Base-by-base conservation (phyloP, 306 rosid species). In the Vigna nakashimae region DNA sequence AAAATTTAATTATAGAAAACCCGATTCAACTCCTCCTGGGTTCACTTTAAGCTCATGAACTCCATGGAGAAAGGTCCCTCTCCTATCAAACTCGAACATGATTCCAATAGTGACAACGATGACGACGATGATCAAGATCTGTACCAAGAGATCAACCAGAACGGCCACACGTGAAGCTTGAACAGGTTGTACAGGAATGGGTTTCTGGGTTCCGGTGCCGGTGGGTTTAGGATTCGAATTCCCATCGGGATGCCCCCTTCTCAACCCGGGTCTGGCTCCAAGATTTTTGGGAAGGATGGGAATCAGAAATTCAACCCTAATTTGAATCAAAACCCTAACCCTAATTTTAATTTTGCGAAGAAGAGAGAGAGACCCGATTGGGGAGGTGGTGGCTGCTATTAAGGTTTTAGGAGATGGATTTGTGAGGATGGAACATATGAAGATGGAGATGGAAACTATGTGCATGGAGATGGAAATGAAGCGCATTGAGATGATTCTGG, bases 391-490 rank as follows among this genome's bases (percentile, higher is more conserved):
- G 42, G 57, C 90, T 0, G 99, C 99, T 1, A 95, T 95, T 32
- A 92, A 87, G 83, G 72, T 90, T 0, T 62, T 95, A 55, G 98
- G 98, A 43, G 99, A 95, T 81, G 99, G 99, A 65, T 92, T 95
- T 73, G 98, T 92, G 76, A 91, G 90, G 57, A 90, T 89, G 91
- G 99, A 95, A 74, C 87, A 93, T 82, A 95, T 89, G 96, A 95
- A 92, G 88, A 95, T 92, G 92, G 98, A 95, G 82, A 95, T 92
- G 99, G 96, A 95, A 46, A 72, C 88, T 0, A 92, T 87, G 91
- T 58, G 99, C 69, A 92, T 92, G 98, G 99, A 95, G 32, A 95
- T 92, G 98, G 99, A 95, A 79, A 91, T 92, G 90, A 95, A 95
- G 80, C 88, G 98, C 32, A 92, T 96, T 0, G 94, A 92, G 88